Evolutionary conservation across 2,329 filamentous ascomycete species (phyloP), one percentile per base, ranked within the genome.

Genomic region (Ophiosphaerella korrae): DNA sequence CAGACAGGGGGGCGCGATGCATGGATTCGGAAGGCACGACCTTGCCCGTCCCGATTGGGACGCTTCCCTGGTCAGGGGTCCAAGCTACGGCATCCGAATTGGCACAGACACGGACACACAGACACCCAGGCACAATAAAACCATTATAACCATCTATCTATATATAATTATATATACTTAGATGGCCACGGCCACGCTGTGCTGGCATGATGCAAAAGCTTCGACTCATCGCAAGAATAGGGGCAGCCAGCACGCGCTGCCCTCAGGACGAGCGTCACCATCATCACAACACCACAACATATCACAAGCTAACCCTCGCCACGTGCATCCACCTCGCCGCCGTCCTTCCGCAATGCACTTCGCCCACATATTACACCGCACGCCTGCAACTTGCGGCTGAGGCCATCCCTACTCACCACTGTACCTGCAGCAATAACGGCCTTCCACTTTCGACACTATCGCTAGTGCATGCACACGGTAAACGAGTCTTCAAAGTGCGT

Each of bases 11-110:
- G 12, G 7, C 5, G 26, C 35, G 44, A 45, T 42, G 50, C 57
- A 52, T 54, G 52, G 31, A 55, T 61, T 57, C 37, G 61, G 63
- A 58, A 62, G 52, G 52, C 52, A 54, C 49, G 45, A 39, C 44
- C 49, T 42, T 42, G 50, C 29, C 40, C 49, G 55, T 55, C 32
- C 62, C 56, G 41, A 48, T 51, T 53, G 45, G 57, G 58, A 45
- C 40, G 26, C 47, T 42, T 52, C 39, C 53, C 31, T 45, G 21
- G 37, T 59, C 58, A 61, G 58, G 55, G 59, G 59, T 45, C 9
- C 23, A 24, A 8, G 16, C 41, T 12, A 34, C 9, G 29, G 12
- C 43, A 38, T 12, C 43, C 35, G 11, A 40, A 46, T 18, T 26
- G 26, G 36, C 33, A 40, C 44, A 33, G 45, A 14, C 18, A 26